Percentiles rank a stretch among this genome's conserved stretches.
Evolutionary conservation across 768 basidiomycete species (phyloP).

Genomic region (Boletellus emodensis): DNA sequence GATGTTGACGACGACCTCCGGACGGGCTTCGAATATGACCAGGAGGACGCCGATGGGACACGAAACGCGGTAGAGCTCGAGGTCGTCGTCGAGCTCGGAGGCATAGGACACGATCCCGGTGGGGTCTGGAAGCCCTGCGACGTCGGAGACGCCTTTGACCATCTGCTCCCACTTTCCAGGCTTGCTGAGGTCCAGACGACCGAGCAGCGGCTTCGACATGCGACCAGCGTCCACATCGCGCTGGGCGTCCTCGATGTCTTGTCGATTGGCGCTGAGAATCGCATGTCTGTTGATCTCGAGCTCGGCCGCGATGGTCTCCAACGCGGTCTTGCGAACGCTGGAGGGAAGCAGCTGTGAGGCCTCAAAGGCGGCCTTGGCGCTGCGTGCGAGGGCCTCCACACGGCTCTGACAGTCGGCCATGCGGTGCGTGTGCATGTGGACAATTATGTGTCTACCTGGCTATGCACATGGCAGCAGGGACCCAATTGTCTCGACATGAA

Average conservation of each 20-base stretch:
- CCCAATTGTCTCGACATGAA: too few species aligned
- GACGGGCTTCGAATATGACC: conserved; percentile 95
- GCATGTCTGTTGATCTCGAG: conserved; percentile 61
- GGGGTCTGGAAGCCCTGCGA: conserved; percentile 81
- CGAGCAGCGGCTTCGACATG: conserved; percentile 80
- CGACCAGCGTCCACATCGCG: conserved; percentile 76
- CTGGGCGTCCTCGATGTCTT: conserved; percentile 80
- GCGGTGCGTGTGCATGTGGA: neutral
- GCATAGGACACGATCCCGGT: conserved; percentile 87
- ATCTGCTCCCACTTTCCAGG: conserved; percentile 93
- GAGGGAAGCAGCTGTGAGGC: conserved; percentile 76
- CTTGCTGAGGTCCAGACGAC: conserved; percentile 73
- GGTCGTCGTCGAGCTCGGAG: conserved; percentile 76
- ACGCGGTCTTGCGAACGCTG: conserved; percentile 63
- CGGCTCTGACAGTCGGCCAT: conserved; percentile 16
- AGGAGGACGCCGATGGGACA: conserved; percentile 96
- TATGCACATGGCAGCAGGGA: too few species aligned
- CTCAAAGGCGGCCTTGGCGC: conserved; percentile 82
- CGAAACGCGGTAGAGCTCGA: conserved; percentile 90
- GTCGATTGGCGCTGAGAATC: conserved; percentile 75
- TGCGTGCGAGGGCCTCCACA: conserved; percentile 64
- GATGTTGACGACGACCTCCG: conserved; percentile 97
- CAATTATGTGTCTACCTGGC: too few species aligned
- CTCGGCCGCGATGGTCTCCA: conserved; percentile 63
- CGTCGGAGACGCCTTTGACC: conserved; percentile 86